A percentile compares a stretch with the other conserved stretches of the same genome.
phyloP scores from a whole-genome alignment of 257 asterid species.

The Solanum corneliomulleri region DNA sequence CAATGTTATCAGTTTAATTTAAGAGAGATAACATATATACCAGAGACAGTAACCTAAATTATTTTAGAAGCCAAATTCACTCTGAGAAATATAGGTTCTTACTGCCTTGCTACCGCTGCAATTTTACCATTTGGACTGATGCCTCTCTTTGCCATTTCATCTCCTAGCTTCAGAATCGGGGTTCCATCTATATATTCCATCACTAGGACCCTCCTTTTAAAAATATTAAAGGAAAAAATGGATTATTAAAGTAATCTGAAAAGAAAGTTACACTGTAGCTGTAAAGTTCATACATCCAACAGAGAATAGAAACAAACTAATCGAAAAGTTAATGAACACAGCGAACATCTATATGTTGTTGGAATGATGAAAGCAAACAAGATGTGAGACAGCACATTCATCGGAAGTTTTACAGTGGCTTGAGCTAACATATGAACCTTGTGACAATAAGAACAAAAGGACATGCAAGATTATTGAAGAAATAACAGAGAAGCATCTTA shows the following conservation, averaged over 20 bases:
- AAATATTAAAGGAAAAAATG: background rate
- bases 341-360: background rate
- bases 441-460: background rate
- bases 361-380: background rate
- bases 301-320: background rate
- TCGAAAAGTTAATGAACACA: background rate
- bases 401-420: background rate
- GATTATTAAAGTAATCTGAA: background rate
- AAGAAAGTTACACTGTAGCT: background rate
- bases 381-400: background rate
- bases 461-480: background rate
- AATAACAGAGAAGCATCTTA: background rate
- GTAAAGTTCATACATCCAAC: background rate
- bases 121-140: slow-evolving; percentile 79
- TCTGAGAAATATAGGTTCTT: slow-evolving; percentile 38
- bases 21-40: background rate
- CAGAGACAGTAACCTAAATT: background rate
- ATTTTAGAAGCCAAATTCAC: background rate
- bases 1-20: background rate
- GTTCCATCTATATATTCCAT: slow-evolving; percentile 93
- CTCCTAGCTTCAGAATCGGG: slow-evolving; percentile 89
- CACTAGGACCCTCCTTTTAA: slow-evolving; percentile 67
- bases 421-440: background rate
- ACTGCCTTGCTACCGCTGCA: slow-evolving; percentile 94
- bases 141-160: slow-evolving; percentile 92